Evolutionary conservation across 2,329 filamentous ascomycete genomes (phyloP).

Genomic region (Fusarium sp.): DNA sequence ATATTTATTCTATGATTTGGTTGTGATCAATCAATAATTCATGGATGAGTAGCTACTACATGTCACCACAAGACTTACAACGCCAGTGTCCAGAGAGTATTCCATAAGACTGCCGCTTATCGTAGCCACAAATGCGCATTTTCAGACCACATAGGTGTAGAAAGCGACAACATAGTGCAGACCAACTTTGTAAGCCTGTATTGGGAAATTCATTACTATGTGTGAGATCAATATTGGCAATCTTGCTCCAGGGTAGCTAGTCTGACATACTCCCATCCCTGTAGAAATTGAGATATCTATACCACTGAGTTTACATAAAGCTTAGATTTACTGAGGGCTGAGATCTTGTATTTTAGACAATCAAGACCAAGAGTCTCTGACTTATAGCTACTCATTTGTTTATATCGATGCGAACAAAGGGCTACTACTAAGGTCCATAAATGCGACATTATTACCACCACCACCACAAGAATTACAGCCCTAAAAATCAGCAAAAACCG

Average conservation of each 20-base stretch:
- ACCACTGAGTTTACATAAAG: background rate
- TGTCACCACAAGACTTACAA: background rate
- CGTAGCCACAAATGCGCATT: background rate
- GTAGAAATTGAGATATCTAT: background rate
- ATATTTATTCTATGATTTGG: background rate
- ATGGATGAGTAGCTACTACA: background rate
- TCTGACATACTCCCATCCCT: background rate
- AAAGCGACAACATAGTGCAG: background rate
- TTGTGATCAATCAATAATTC: background rate
- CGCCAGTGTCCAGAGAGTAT: background rate
- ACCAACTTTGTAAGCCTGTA: background rate
- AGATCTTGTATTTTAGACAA: background rate
- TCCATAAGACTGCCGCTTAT: too few relatives aligned
- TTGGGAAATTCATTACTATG: too few relatives aligned
- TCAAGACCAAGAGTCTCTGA: background rate
- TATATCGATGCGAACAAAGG: background rate
- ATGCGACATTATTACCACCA: background rate
- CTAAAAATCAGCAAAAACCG: conserved; percentile 13
- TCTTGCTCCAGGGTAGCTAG: background rate
- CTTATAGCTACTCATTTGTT: background rate
- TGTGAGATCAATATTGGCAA: background rate
- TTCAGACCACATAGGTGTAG: background rate
- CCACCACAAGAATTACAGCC: background rate
- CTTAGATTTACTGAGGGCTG: background rate
- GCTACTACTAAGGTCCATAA: background rate